Conservation (phyloP, 1,284 basidiomycete genomes). For the Ustilago esculenta region DNA sequence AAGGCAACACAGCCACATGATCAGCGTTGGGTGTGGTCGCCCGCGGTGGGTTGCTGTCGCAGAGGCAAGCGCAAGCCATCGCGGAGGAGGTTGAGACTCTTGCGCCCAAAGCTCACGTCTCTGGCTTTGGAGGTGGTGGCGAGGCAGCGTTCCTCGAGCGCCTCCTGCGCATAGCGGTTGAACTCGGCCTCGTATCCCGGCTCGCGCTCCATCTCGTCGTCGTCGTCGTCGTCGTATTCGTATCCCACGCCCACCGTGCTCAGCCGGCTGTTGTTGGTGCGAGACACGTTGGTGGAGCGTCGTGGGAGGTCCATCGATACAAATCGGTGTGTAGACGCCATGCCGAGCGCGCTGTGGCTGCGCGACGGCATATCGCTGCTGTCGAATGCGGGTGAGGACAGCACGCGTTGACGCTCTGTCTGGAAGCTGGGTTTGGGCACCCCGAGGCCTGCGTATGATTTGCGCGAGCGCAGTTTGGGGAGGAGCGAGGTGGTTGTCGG, state of each 20-base stretch:
- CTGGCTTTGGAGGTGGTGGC: slow-evolving; percentile 7
- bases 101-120: slow-evolving; percentile 39
- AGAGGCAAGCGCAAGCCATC: slow-evolving; percentile 41
- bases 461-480: slow-evolving; percentile 25
- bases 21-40: too few relatives aligned
- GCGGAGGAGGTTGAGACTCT: slow-evolving; percentile 40
- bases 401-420: slow-evolving; percentile 37
- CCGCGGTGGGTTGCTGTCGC: not conserved
- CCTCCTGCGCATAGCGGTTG: slow-evolving; percentile 40
- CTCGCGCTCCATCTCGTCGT: slow-evolving; percentile 46
- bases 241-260: slow-evolving; percentile 19
- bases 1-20: too few relatives aligned
- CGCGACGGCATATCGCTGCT: slow-evolving; percentile 22
- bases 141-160: slow-evolving; percentile 13
- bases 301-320: slow-evolving; percentile 40
- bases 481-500: slow-evolving; percentile 13
- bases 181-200: slow-evolving; percentile 45
- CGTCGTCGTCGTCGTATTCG: slow-evolving; percentile 30
- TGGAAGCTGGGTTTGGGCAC: slow-evolving; percentile 30
- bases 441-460: slow-evolving; percentile 35
- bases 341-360: slow-evolving; percentile 52
- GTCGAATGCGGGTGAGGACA: slow-evolving; percentile 33
- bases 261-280: slow-evolving; percentile 10
- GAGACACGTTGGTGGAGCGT: slow-evolving; percentile 29
- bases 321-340: slow-evolving; percentile 39